phyloP scores from a whole-genome alignment of 495 filamentous ascomycete species.

The Penicillium desertorum region DNA sequence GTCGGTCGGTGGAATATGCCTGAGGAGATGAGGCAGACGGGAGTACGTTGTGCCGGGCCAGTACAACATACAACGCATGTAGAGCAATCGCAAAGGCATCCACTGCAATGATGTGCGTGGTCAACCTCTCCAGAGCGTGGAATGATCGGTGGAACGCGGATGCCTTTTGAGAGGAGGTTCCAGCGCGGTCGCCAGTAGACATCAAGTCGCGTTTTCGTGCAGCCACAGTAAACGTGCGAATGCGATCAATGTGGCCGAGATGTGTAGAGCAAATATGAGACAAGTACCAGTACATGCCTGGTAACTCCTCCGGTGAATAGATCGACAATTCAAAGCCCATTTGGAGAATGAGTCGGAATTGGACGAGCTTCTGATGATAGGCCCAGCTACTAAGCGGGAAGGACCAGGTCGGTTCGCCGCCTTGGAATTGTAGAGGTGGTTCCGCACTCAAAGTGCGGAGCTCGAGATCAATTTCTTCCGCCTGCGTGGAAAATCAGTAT shows the following conservation, averaged over 20 bases:
- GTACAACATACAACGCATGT: conserved; percentile 62
- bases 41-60: conserved; percentile 61
- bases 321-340: conserved; percentile 94
- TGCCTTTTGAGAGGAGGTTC: conserved; percentile 26
- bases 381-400: conserved; percentile 85
- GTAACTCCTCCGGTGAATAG: conserved; percentile 82
- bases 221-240: conserved; percentile 58
- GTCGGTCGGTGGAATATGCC: conserved; percentile 66
- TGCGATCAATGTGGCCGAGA: conserved; percentile 64
- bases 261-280: conserved; percentile 51
- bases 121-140: conserved; percentile 57
- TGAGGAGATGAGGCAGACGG: conserved; percentile 50
- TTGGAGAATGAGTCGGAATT: conserved; percentile 86
- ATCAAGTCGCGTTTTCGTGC: conserved; percentile 34
- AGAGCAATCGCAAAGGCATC: conserved; percentile 71
- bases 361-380: conserved; percentile 80
- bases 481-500: conserved; percentile 33
- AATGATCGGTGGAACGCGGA: conserved; percentile 53
- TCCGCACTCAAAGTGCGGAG: conserved; percentile 64
- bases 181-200: conserved; percentile 1
- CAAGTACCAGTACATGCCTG: conserved; percentile 85
- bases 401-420: conserved; percentile 52
- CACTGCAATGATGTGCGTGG: conserved; percentile 66
- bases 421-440: conserved; percentile 50
- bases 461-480: conserved; percentile 74